Evolutionary conservation across 495 filamentous ascomycete genomes (phyloP), one percentile per base, ranked within the genome.

Genomic region (Penicillium bialowiezense): DNA sequence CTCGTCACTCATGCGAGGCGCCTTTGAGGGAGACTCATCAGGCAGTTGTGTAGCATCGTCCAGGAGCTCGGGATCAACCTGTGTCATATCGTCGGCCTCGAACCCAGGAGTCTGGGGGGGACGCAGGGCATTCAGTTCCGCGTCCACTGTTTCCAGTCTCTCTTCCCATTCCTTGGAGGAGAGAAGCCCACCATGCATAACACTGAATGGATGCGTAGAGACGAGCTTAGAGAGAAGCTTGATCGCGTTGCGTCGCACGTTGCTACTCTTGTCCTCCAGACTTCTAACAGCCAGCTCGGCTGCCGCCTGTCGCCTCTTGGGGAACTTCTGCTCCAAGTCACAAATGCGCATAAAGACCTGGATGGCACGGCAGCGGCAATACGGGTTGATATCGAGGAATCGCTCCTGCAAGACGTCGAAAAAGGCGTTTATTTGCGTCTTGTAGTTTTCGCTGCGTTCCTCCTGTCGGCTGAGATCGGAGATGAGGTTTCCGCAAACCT

Each of bases 401-500:
- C 93, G 83, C 70, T 97, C 91, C 60, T 99, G 91, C 1, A 99
- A 75, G 0, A 97, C 88, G 56, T 97, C 91, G 56, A 97, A 97
- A 71, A 97, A 99, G 13, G 89, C 89, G 50, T 93, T 92, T 51
- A 97, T 88, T 59, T 97, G 93, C 0, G 82, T 86, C 67, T 97
- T 95, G 72, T 89, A 86, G 60, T 91, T 90, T 52, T 96, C 92
- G 55, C 84, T 86, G 32, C 86, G 78, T 61, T 97, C 92, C 69
- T 91, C 89, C 52, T 92, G 86, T 61, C 89, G 92, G 66, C 84
- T 95, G 10, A 99, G 80, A 63, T 97, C 86, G 12, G 84, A 78
- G 44, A 97, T 87, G 56, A 99, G 80, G 70, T 97, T 97, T n/a
- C 93, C 95, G 65, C 90, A 96, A n/a, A 97, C 90, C 63, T 99